Conservation (phyloP, 805 yeast species). For the Yamadazyma akitaensis region DNA sequence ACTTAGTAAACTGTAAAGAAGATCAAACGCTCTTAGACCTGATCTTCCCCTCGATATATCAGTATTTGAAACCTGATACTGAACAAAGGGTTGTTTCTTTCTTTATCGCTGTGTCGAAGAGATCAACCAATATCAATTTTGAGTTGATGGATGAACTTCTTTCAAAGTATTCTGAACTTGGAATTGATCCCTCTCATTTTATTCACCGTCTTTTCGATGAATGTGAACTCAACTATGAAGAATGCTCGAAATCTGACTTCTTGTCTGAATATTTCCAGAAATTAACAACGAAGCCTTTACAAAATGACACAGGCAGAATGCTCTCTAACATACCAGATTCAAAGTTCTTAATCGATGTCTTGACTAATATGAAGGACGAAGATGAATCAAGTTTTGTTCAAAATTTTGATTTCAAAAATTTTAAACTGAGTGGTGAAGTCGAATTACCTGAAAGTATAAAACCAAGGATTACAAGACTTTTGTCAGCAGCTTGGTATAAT, state of each 20-base stretch:
- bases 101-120: slow-evolving; percentile 4
- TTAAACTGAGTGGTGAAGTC: not conserved
- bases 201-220: slow-evolving; percentile 2
- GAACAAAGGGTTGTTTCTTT: not conserved
- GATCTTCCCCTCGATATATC: slow-evolving; percentile 6
- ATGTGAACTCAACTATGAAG: slow-evolving; percentile 7
- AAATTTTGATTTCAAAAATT: slow-evolving; percentile 5
- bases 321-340: slow-evolving; percentile 18
- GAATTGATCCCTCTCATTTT: slow-evolving; percentile 6
- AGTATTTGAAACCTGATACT: slow-evolving; percentile 5
- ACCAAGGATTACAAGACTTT: not conserved
- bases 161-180: slow-evolving; percentile 7
- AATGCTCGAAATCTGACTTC: slow-evolving; percentile 6
- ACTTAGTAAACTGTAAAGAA: not conserved
- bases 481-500: not conserved
- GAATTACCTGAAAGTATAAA: not conserved
- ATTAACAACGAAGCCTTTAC: slow-evolving; percentile 18
- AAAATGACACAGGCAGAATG: slow-evolving; percentile 18
- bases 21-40: slow-evolving; percentile 6
- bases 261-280: slow-evolving; percentile 28
- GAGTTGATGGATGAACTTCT: slow-evolving; percentile 12
- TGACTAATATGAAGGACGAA: slow-evolving; percentile 1
- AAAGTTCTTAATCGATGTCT: not conserved
- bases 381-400: slow-evolving; percentile 4
- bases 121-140: not conserved